Percentiles rank a stretch among this genome's conserved stretches.
These are phyloP conservation scores for Neonectria sp. DNA, from an alignment of 2,329 filamentous ascomycete genomes.

Conservation along the genomic window DNA sequence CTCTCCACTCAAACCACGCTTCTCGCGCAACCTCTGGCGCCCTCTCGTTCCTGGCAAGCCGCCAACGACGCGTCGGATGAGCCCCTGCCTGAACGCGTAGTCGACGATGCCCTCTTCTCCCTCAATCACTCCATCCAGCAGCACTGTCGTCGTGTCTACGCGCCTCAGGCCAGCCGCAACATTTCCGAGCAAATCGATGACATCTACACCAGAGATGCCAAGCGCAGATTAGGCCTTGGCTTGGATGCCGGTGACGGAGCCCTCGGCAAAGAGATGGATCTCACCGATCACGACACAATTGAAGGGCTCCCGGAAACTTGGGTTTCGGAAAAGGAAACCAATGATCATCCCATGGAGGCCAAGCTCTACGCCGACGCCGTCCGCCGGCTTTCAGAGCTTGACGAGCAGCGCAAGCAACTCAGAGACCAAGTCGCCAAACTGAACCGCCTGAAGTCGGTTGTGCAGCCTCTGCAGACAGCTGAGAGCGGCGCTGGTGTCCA, in stretches of 20 bases:
- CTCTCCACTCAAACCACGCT: slow-evolving; percentile 74
- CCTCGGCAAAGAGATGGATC: slow-evolving; percentile 59
- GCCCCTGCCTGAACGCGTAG: slow-evolving; percentile 62
- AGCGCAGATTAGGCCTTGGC: slow-evolving; percentile 53
- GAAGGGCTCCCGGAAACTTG: slow-evolving; percentile 63
- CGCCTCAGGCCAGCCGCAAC: slow-evolving; percentile 77
- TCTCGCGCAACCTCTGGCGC: slow-evolving; percentile 71
- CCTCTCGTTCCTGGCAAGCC: slow-evolving; percentile 68
- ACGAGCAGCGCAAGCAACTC: slow-evolving; percentile 53
- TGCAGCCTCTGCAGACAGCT: slow-evolving; percentile 59
- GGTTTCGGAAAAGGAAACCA: slow-evolving; percentile 57
- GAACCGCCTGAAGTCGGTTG: slow-evolving; percentile 63
- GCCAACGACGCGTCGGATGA: slow-evolving; percentile 60
- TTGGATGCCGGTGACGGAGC: slow-evolving; percentile 55
- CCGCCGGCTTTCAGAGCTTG: slow-evolving; percentile 64
- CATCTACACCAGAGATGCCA: slow-evolving; percentile 69
- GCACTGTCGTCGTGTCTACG: slow-evolving; percentile 77
- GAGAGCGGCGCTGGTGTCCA: slow-evolving; percentile 64
- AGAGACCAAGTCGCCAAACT: slow-evolving; percentile 62
- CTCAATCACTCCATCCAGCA: slow-evolving; percentile 75
- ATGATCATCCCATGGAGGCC: slow-evolving; percentile 61
- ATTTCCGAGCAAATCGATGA: slow-evolving; percentile 81
- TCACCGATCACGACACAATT: slow-evolving; percentile 61
- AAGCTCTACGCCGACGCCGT: slow-evolving; percentile 67
- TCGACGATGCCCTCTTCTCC: slow-evolving; percentile 71